Conservation (phyloP, 2,329 filamentous ascomycete genomes). For the Sporothrix dimorphospora region DNA sequence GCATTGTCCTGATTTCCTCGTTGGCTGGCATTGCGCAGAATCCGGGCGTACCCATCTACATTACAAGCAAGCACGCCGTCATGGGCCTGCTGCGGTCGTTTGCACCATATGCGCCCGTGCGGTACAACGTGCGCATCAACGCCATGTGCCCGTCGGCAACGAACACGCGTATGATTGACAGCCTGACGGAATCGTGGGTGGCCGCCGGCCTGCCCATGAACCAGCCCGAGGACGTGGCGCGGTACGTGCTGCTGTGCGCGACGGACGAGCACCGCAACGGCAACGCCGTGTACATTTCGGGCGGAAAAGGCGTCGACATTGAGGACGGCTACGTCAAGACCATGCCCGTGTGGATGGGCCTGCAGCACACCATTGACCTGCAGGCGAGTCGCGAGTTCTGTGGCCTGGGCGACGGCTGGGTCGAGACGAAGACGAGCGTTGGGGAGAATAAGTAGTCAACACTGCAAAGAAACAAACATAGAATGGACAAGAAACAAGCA, state of each 20-base stretch:
- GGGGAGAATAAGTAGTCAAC: background rate
- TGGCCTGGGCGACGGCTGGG: slow-evolving; percentile 25
- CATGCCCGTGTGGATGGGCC: slow-evolving; percentile 38
- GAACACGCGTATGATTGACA: slow-evolving; percentile 48
- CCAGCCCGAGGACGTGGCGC: slow-evolving; percentile 47
- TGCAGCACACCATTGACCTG: slow-evolving; percentile 35
- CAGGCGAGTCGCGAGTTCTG: slow-evolving; percentile 27
- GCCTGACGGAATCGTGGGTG: slow-evolving; percentile 45
- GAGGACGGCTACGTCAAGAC: slow-evolving; percentile 37
- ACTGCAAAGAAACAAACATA: background rate
- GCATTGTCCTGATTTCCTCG: slow-evolving; percentile 41
- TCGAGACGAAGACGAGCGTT: slow-evolving; percentile 18
- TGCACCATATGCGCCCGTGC: slow-evolving; percentile 40
- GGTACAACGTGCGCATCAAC: slow-evolving; percentile 47
- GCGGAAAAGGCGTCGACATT: slow-evolving; percentile 37
- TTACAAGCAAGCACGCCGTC: slow-evolving; percentile 54
- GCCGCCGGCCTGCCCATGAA: slow-evolving; percentile 47
- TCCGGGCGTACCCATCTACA: slow-evolving; percentile 51
- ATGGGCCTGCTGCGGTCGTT: slow-evolving; percentile 53
- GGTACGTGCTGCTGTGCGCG: slow-evolving; percentile 45
- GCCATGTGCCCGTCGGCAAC: slow-evolving; percentile 54
- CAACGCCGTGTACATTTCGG: slow-evolving; percentile 37
- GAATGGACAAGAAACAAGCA: background rate
- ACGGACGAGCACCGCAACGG: slow-evolving; percentile 40
- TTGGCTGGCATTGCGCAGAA: slow-evolving; percentile 54